phyloP scores from a whole-genome alignment of 805 yeast genomes.

The Huiozyma sinensis region DNA sequence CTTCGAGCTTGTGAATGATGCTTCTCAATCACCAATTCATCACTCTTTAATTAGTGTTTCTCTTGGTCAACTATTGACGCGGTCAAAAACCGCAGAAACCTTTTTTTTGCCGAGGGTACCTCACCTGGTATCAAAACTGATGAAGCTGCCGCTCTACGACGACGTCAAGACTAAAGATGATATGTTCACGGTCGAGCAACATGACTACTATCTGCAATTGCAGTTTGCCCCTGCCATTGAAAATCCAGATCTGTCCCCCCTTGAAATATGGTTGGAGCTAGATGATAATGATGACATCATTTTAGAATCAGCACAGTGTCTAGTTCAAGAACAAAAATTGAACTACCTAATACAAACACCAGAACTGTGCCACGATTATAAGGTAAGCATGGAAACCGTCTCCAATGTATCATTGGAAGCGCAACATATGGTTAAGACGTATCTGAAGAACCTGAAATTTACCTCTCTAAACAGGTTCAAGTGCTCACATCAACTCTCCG shows the following conservation, averaged over 20 bases:
- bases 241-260: constrained; percentile 9
- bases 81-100: not conserved
- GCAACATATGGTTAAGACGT: constrained; percentile 9
- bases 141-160: constrained; percentile 15
- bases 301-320: constrained; percentile 14
- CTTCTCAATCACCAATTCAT: not conserved
- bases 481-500: not conserved
- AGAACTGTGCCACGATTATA: constrained; percentile 17
- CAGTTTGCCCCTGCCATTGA: constrained; percentile 5
- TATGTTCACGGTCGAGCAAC: constrained; percentile 18
- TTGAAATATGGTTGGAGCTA: constrained; percentile 24
- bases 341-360: constrained; percentile 18
- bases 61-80: constrained; percentile 16
- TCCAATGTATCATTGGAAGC: constrained; percentile 19
- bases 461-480: not conserved
- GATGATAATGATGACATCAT: constrained; percentile 21
- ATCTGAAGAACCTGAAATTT: not conserved
- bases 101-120: constrained; percentile 20
- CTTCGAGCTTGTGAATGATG: not conserved
- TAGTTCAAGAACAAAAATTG: constrained; percentile 14
- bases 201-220: constrained; percentile 22
- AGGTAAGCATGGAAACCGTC: constrained; percentile 5
- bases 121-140: constrained; percentile 13
- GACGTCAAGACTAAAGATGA: constrained; percentile 5
- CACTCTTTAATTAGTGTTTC: constrained; percentile 17